These are phyloP conservation scores for Lactarius quietus DNA, from an alignment of 768 basidiomycete species.

Conservation along the genomic window DNA sequence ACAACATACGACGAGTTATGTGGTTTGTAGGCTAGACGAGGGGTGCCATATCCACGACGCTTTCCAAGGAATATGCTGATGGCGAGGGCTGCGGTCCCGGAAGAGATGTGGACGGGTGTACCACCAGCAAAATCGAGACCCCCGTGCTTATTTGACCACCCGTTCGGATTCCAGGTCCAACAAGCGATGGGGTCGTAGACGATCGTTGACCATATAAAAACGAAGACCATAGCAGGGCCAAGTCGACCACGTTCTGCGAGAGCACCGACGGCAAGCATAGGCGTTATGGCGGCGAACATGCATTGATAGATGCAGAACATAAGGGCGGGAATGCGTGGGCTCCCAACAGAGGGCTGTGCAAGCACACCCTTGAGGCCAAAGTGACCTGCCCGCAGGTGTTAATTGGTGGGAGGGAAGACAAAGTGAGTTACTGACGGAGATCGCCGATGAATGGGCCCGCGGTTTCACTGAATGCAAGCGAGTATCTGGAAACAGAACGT, in stretches of 20 bases:
- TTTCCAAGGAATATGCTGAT: slow-evolving; percentile 90
- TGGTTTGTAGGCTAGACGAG: slow-evolving; percentile 87
- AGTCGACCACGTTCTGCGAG: slow-evolving; percentile 86
- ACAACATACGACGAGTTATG: slow-evolving; percentile 92
- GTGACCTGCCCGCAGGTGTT: slow-evolving; percentile 50
- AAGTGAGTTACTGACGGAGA: slow-evolving; percentile 50
- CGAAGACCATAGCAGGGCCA: slow-evolving; percentile 83
- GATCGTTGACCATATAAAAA: slow-evolving; percentile 83
- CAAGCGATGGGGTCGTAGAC: slow-evolving; percentile 95
- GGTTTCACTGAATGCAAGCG: slow-evolving; percentile 82
- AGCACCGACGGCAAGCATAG: slow-evolving; percentile 88
- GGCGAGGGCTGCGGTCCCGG: slow-evolving; percentile 87
- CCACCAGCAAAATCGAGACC: slow-evolving; percentile 94
- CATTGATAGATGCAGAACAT: slow-evolving; percentile 83
- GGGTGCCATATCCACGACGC: slow-evolving; percentile 87
- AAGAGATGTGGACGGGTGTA: slow-evolving; percentile 95
- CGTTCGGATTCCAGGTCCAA: slow-evolving; percentile 91
- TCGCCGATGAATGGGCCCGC: slow-evolving; percentile 79
- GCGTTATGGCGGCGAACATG: slow-evolving; percentile 91
- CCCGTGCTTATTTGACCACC: slow-evolving; percentile 73
- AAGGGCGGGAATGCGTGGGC: slow-evolving; percentile 63
- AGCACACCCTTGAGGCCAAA: slow-evolving; percentile 82
- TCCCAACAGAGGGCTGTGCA: slow-evolving; percentile 69
- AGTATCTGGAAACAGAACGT: slow-evolving; percentile 43
- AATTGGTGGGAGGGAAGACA: background rate